A percentile compares a stretch with the other conserved stretches of the same genome.
Evolutionary conservation across 495 filamentous ascomycete species (phyloP).

Genomic region (Neohortaea acidophila): DNA sequence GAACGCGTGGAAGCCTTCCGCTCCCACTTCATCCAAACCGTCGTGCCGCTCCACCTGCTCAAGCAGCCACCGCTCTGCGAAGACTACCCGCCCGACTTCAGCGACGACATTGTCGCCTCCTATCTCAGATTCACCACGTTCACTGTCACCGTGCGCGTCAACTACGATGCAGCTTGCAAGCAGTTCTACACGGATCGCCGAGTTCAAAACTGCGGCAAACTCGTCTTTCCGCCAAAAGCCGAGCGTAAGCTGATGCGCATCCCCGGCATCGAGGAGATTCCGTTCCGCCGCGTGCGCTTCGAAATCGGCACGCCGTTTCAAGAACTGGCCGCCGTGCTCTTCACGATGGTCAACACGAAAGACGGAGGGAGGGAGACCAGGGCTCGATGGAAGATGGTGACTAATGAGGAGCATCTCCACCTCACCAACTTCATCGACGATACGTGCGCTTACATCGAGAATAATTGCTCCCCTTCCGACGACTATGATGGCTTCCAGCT

Average conservation of each 20-base stretch:
- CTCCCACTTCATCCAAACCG: neutral
- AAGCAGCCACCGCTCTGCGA: neutral
- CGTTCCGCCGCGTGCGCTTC: neutral
- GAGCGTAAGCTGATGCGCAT: neutral
- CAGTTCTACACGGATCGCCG: constrained; percentile 6
- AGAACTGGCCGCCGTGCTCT: neutral
- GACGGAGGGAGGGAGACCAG: neutral
- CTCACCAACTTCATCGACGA: neutral
- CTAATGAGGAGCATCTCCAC: neutral
- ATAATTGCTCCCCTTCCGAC: too few species aligned
- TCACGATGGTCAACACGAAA: neutral
- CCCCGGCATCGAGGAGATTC: neutral
- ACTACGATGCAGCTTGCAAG: constrained; percentile 8
- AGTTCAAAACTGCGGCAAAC: constrained; percentile 5
- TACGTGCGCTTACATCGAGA: neutral
- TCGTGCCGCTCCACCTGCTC: neutral
- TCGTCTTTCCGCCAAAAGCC: neutral
- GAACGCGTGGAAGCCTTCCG: neutral
- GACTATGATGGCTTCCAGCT: neutral
- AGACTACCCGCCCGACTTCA: neutral
- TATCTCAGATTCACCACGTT: constrained; percentile 9
- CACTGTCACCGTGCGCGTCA: constrained; percentile 6
- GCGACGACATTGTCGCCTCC: constrained; percentile 4
- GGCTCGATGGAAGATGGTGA: neutral
- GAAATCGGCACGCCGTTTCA: constrained; percentile 9